phyloP scores from a whole-genome alignment of 139 green algal genomes.

The Volvox reticuliferus region DNA sequence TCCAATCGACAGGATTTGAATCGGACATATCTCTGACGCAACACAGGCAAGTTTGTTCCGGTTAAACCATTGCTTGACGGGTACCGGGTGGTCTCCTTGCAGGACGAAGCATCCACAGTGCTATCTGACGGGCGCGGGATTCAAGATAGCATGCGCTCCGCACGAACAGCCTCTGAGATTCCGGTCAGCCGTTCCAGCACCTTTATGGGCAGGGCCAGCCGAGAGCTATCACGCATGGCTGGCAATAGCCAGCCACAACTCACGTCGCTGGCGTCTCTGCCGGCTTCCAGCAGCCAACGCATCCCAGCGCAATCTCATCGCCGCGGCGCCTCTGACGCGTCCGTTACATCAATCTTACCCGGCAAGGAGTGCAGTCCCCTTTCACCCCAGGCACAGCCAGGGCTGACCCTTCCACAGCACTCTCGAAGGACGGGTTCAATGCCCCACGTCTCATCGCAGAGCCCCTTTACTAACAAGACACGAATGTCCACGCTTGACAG shows the following conservation, averaged over 20 bases:
- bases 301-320: not conserved
- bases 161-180: not conserved
- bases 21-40: too few relatives aligned
- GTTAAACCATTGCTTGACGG: too few relatives aligned
- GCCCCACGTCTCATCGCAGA: not conserved
- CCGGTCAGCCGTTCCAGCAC: constrained; percentile 20
- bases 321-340: too few relatives aligned
- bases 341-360: not conserved
- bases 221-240: not conserved
- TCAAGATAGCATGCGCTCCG: constrained; percentile 36
- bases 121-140: not conserved
- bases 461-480: not conserved
- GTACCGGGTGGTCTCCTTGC: not conserved
- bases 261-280: not conserved
- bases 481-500: not conserved
- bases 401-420: not conserved
- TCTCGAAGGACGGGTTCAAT: not conserved
- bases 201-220: not conserved
- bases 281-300: not conserved
- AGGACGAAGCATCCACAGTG: not conserved
- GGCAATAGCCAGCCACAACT: not conserved
- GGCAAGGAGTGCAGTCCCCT: not conserved
- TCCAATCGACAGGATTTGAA: too few relatives aligned
- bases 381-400: not conserved
- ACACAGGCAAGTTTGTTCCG: too few relatives aligned